These are phyloP conservation scores for Spinellus fusiger DNA, from an alignment of 192 early-diverging fungal species.

Conservation along the genomic window DNA sequence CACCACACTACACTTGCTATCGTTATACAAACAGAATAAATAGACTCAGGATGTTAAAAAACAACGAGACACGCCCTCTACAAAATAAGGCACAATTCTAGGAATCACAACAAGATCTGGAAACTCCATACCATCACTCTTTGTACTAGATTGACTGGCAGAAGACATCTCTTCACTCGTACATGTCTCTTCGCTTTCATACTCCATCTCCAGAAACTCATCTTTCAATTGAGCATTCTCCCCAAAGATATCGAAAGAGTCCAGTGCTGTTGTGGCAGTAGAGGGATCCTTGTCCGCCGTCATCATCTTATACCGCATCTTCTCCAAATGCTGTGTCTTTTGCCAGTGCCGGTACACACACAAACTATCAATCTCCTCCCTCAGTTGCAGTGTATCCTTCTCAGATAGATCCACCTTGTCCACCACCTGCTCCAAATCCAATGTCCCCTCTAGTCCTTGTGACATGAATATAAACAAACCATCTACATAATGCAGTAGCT, in stretches of 20 bases:
- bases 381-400: neutral
- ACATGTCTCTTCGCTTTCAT: neutral
- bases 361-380: constrained; percentile 5
- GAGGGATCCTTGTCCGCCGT: neutral
- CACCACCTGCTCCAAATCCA: neutral
- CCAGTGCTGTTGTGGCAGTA: neutral
- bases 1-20: no score
- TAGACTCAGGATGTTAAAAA: no score
- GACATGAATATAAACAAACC: constrained; percentile 20
- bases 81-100: no score
- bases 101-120: constrained; percentile 2
- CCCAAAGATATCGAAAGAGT: no score
- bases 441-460: constrained; percentile 1
- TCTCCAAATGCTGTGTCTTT: constrained; percentile 8
- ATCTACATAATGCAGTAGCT: constrained; percentile 46
- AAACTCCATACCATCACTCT: constrained; percentile 3
- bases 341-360: constrained; percentile 12
- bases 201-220: neutral
- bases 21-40: no score
- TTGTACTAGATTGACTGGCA: constrained; percentile 7
- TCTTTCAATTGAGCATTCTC: neutral
- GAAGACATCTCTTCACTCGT: neutral
- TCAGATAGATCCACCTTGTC: neutral
- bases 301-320: constrained; percentile 1
- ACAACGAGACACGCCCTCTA: no score